Evolutionary conservation across 108 stramenopile species (phyloP).

Genomic region (Mediolabrus comicus): DNA sequence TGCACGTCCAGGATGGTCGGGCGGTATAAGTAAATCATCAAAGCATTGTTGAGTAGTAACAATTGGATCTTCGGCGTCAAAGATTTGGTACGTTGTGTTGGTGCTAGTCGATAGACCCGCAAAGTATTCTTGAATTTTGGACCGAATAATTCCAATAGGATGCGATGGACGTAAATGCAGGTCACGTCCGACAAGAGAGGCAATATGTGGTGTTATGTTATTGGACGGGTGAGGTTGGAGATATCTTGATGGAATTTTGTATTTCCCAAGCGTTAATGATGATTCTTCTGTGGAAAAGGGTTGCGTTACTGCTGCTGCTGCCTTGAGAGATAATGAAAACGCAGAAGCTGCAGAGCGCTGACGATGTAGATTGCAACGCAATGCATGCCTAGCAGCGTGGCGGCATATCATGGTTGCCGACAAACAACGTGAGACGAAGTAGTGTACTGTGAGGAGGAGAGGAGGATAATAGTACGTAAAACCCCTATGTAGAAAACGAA

Average conservation of each 20-base stretch:
- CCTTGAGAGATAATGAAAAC: background rate
- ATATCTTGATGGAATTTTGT: conserved; percentile 13
- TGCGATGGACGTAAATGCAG: conserved; percentile 72
- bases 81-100: conserved; percentile 40
- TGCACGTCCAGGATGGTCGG: conserved; percentile 86
- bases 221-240: conserved; percentile 48
- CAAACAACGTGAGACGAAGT: no score
- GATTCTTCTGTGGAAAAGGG: background rate
- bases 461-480: no score
- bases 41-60: conserved; percentile 63
- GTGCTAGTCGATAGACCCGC: conserved; percentile 38
- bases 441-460: no score
- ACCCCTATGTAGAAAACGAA: no score
- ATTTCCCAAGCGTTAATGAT: background rate
- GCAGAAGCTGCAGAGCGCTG: background rate
- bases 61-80: conserved; percentile 54
- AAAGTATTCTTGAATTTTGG: conserved; percentile 76
- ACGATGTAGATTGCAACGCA: background rate
- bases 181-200: conserved; percentile 71
- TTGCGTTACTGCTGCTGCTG: background rate
- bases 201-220: conserved; percentile 84
- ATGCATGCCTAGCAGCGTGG: background rate
- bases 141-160: conserved; percentile 88
- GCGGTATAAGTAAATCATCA: conserved; percentile 74
- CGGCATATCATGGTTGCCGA: background rate